Conservation (phyloP, 164 flowering plant species). For the Dillenia suffruticosa region DNA sequence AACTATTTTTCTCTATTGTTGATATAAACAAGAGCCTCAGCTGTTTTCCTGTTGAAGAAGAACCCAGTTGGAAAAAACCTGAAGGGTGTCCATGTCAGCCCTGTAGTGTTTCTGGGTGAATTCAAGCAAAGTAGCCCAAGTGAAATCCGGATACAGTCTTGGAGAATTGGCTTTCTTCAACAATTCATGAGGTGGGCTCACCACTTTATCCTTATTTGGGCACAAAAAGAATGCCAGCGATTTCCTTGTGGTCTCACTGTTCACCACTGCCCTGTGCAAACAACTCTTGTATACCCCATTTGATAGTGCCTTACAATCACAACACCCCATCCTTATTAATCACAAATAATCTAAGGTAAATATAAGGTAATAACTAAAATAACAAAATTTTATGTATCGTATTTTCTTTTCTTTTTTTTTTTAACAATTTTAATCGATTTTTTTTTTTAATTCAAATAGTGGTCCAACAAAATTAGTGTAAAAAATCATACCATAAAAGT, state of each 20-base stretch:
- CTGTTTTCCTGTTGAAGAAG: conserved; percentile 25
- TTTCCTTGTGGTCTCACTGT: conserved; percentile 54
- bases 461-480: too few relatives aligned
- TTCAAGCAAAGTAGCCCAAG: conserved; percentile 62
- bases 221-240: conserved; percentile 81
- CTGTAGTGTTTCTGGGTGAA: conserved; percentile 88
- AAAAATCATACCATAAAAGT: conserved; percentile 63
- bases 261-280: conserved; percentile 86
- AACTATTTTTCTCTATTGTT: not conserved
- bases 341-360: not conserved
- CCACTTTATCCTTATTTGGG: conserved; percentile 63
- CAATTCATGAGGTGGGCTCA: conserved; percentile 58
- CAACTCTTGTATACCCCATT: conserved; percentile 77
- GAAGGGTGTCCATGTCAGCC: conserved; percentile 73
- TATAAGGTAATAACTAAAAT: too few relatives aligned
- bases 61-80: conserved; percentile 56
- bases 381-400: too few relatives aligned
- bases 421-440: too few relatives aligned
- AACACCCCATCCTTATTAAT: not conserved
- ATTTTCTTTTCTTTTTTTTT: too few relatives aligned
- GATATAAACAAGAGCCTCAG: not conserved
- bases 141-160: conserved; percentile 73
- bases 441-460: too few relatives aligned
- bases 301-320: conserved; percentile 62
- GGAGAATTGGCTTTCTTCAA: conserved; percentile 39